phyloP scores from a whole-genome alignment of 768 basidiomycete genomes.

The Boletus pseudopeckii region DNA sequence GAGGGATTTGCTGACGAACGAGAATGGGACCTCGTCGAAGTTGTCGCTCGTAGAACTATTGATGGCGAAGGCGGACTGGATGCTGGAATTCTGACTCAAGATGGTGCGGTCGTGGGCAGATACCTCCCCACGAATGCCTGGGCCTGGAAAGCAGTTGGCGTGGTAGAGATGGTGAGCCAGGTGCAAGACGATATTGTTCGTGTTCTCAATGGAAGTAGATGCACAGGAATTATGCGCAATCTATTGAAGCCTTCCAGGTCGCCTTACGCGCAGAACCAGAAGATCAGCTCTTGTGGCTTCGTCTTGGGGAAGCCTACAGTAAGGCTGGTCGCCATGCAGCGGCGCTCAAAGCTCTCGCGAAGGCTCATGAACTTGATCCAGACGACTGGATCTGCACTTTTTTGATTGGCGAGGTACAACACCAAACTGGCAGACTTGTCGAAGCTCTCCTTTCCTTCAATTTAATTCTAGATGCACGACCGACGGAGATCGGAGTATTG shows the following conservation, averaged over 20 bases:
- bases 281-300: constrained; percentile 83
- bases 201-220: constrained; percentile 40
- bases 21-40: constrained; percentile 95
- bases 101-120: constrained; percentile 38
- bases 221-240: constrained; percentile 62
- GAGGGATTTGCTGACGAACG: constrained; percentile 88
- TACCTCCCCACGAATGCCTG: constrained; percentile 81
- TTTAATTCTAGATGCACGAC: constrained; percentile 50
- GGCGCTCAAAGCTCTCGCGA: constrained; percentile 80
- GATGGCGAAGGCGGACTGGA: constrained; percentile 86
- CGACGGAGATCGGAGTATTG: constrained; percentile 69
- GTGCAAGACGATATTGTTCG: not conserved
- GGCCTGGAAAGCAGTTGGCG: constrained; percentile 97
- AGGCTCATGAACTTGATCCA: constrained; percentile 69
- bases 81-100: constrained; percentile 48
- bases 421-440: constrained; percentile 67
- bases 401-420: constrained; percentile 81
- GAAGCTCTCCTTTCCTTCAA: constrained; percentile 72
- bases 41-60: constrained; percentile 89
- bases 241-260: constrained; percentile 84
- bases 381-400: constrained; percentile 81
- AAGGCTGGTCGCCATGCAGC: constrained; percentile 86
- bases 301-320: constrained; percentile 88
- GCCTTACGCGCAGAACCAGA: constrained; percentile 74
- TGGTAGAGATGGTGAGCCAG: constrained; percentile 78